These are phyloP conservation scores for Dalbergia oliveri DNA, from an alignment of 306 rosid genomes.

Conservation along the genomic window DNA sequence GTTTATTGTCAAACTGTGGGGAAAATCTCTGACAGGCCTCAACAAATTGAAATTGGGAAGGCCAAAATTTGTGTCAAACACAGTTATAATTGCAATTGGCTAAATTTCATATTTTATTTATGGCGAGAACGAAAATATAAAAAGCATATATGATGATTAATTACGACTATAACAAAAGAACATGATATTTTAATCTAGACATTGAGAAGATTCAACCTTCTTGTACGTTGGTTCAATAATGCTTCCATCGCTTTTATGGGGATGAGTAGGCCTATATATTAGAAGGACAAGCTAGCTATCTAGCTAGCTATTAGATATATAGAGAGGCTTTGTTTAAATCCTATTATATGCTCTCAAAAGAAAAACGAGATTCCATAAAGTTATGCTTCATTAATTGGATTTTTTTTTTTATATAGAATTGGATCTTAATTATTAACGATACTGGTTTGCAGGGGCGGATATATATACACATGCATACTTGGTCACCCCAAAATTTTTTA, in stretches of 20 bases:
- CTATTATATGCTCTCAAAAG: constrained; percentile 30
- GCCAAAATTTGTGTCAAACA: too few species aligned
- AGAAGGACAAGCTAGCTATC: constrained; percentile 31
- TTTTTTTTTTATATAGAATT: too few species aligned
- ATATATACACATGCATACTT: too few species aligned
- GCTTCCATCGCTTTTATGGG: constrained; percentile 20
- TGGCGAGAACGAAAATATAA: background rate
- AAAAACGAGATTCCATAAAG: constrained; percentile 44
- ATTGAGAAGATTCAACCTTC: constrained; percentile 42
- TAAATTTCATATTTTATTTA: background rate
- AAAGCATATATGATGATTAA: background rate
- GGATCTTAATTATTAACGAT: background rate
- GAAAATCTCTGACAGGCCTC: too few species aligned
- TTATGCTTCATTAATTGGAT: constrained; percentile 38
- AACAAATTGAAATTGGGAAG: too few species aligned
- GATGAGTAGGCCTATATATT: constrained; percentile 34
- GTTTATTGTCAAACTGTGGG: too few species aligned
- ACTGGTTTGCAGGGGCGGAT: too few species aligned
- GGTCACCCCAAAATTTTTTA: too few species aligned
- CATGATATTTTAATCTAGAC: background rate
- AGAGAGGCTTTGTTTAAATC: constrained; percentile 37
- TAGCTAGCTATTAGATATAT: constrained; percentile 19
- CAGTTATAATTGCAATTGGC: background rate
- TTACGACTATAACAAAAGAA: constrained; percentile 16
- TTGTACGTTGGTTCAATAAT: constrained; percentile 39